phyloP scores from a whole-genome alignment of 345 rosid genomes.

The Noccaea bulbosa region DNA sequence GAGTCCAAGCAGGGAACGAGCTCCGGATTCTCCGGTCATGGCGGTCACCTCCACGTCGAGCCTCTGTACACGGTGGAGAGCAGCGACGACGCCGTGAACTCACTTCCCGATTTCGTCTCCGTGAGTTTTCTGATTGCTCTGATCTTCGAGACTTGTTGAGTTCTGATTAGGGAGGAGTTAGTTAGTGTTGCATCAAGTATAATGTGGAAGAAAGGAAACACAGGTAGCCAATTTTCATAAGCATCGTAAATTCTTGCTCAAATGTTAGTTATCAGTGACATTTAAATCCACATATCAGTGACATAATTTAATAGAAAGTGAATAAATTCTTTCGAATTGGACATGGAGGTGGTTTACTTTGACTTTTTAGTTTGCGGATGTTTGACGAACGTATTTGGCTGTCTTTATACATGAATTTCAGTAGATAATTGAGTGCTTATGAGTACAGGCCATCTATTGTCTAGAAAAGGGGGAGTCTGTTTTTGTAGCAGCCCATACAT shows the following conservation, averaged over 20 bases:
- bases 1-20: slow-evolving; percentile 68
- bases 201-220: slow-evolving; percentile 18
- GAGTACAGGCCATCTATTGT: slow-evolving; percentile 82
- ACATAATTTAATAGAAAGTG: too few relatives aligned
- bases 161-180: neutral
- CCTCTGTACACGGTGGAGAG: slow-evolving; percentile 78
- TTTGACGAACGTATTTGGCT: slow-evolving; percentile 29
- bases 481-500: slow-evolving; percentile 97
- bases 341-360: slow-evolving; percentile 66
- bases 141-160: neutral
- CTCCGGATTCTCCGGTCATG: slow-evolving; percentile 87
- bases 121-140: slow-evolving; percentile 49
- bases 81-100: slow-evolving; percentile 58
- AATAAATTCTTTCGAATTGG: slow-evolving; percentile 92
- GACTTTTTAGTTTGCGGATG: neutral
- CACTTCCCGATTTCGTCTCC: slow-evolving; percentile 80
- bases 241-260: neutral
- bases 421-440: slow-evolving; percentile 29
- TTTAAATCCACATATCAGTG: too few relatives aligned
- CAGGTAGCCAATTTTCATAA: slow-evolving; percentile 11
- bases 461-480: slow-evolving; percentile 95
- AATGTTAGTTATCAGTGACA: neutral
- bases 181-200: slow-evolving; percentile 6
- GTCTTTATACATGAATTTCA: slow-evolving; percentile 4
- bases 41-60: slow-evolving; percentile 90